Base-by-base conservation (phyloP, 495 filamentous ascomycete genomes). In the Annulohypoxylon maeteangense region DNA sequence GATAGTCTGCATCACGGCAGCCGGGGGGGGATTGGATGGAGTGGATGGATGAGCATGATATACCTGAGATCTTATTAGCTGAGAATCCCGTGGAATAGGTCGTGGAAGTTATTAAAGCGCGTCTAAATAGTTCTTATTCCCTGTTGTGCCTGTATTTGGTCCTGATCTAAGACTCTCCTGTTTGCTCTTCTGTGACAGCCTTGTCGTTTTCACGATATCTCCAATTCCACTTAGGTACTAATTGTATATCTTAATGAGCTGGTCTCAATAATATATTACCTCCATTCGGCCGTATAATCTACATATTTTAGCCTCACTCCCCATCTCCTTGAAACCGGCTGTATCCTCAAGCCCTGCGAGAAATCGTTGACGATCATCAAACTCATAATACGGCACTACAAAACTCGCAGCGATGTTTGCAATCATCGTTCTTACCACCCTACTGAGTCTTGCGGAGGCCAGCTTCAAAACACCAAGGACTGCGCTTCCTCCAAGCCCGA, bases 401-500 rank as follows among this genome's bases (percentile, higher is more conserved):
- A 23, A 40, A 50, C 14, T 16, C 20, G 51, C 20, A 10, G 65
- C 55, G 47, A 73, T 74, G 72, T 60, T 67, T 53, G 34, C 40
- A 58, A 63, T 68, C 56, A 25, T 42, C 10, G 4, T 36, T 18
- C 32, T 75, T n/a, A 47, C 59, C 16, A 18, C 62, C 38, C 44
- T 74, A 32, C 53, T 77, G 6, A n/a, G 55, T 64, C 38, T 68
- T 14, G 58, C 42, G 6, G 55, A 64, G n/a, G 68, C 74, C 20
- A 70, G 62, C 53, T 50, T 62, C 6, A 70, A 67, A 48, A 70
- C 71, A 18, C 71, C 71, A n/a, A 67, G 71, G 29, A 74, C 71
- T 3, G 67, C 60, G 20, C 50, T 48, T 40, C 8, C 65, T n/a
- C 34, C 55, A 11, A 44, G 54, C 20, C 38, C 34, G 4, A 58